A percentile compares a stretch with the other conserved stretches of the same genome.
These are phyloP conservation scores for Fusarium torreyae DNA, from an alignment of 2,329 filamentous ascomycete genomes.

Conservation along the genomic window DNA sequence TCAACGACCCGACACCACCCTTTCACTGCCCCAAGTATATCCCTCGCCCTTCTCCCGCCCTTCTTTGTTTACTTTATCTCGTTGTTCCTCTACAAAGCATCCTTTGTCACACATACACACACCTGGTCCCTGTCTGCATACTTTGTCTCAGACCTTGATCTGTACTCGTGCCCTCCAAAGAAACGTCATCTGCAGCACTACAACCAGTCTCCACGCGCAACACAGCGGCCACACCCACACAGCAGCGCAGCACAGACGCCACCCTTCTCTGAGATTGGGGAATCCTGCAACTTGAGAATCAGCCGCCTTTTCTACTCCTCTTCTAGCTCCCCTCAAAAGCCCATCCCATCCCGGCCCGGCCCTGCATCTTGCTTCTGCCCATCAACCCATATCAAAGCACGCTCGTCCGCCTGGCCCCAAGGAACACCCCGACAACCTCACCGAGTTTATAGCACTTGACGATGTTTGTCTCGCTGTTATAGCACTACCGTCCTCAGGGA, in stretches of 20 bases:
- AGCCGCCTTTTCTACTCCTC: slow-evolving; percentile 44
- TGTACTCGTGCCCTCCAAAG: slow-evolving; percentile 40
- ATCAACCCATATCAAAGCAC: slow-evolving; percentile 41
- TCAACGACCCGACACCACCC: slow-evolving; percentile 19
- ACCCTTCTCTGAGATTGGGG: slow-evolving; percentile 44
- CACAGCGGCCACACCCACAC: slow-evolving; percentile 43
- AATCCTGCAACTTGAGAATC: slow-evolving; percentile 44
- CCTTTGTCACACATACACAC: neutral
- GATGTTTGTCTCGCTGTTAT: slow-evolving; percentile 56
- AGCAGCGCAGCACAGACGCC: slow-evolving; percentile 41
- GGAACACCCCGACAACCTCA: slow-evolving; percentile 30
- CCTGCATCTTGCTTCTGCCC: slow-evolving; percentile 38
- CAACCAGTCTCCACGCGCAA: slow-evolving; percentile 34
- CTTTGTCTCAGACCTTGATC: slow-evolving; percentile 41
- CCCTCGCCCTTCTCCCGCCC: slow-evolving; percentile 22
- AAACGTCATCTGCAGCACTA: slow-evolving; percentile 50
- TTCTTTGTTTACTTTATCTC: slow-evolving; percentile 24
- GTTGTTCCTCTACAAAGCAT: slow-evolving; percentile 15
- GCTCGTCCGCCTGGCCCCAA: slow-evolving; percentile 22
- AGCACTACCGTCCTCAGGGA: slow-evolving; percentile 58
- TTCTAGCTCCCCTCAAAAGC: slow-evolving; percentile 48
- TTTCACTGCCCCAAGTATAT: slow-evolving; percentile 9
- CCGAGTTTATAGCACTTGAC: slow-evolving; percentile 47
- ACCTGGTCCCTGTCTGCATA: slow-evolving; percentile 29
- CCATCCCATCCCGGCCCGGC: slow-evolving; percentile 47